A percentile compares a stretch with the other conserved stretches of the same genome.
phyloP scores from a whole-genome alignment of 129 eudicot genomes.

The Solidago caesia region DNA sequence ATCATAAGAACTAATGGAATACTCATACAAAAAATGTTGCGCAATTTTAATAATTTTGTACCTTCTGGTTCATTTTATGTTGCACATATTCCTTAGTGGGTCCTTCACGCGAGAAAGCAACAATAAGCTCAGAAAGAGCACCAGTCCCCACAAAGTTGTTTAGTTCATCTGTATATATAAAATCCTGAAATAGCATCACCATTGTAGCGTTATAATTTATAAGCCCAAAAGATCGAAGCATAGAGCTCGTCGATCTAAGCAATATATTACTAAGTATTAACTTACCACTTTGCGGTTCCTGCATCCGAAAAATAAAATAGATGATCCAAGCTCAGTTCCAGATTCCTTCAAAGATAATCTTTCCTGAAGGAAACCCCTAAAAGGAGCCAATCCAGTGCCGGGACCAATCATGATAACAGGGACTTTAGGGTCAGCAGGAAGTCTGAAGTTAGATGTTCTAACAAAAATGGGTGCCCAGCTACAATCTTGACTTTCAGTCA shows the following conservation, averaged over 20 bases:
- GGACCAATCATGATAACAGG: slow-evolving; percentile 96
- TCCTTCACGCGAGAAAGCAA: slow-evolving; percentile 83
- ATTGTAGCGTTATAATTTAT: background rate
- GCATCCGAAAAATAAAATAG: slow-evolving; percentile 78
- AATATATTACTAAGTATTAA: background rate
- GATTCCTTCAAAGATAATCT: slow-evolving; percentile 70
- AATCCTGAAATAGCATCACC: slow-evolving; percentile 26
- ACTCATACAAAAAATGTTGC: background rate
- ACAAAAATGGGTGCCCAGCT: slow-evolving; percentile 73
- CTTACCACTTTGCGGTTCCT: slow-evolving; percentile 67
- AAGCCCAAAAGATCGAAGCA: background rate
- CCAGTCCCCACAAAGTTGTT: slow-evolving; percentile 61
- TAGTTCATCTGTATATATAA: slow-evolving; percentile 66
- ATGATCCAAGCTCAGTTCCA: slow-evolving; percentile 36
- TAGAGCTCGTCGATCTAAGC: background rate
- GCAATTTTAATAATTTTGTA: slow-evolving; percentile 2
- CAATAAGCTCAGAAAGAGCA: slow-evolving; percentile 67
- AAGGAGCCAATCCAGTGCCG: slow-evolving; percentile 96
- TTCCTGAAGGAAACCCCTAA: slow-evolving; percentile 90
- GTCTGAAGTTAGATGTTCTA: slow-evolving; percentile 81
- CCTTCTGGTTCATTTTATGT: slow-evolving; percentile 82
- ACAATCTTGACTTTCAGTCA: slow-evolving; percentile 57
- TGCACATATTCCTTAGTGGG: slow-evolving; percentile 86
- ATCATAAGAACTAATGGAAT: background rate
- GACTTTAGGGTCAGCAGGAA: slow-evolving; percentile 63